Conservation (phyloP, 129 eudicot species). For the Artemisia argyi region DNA sequence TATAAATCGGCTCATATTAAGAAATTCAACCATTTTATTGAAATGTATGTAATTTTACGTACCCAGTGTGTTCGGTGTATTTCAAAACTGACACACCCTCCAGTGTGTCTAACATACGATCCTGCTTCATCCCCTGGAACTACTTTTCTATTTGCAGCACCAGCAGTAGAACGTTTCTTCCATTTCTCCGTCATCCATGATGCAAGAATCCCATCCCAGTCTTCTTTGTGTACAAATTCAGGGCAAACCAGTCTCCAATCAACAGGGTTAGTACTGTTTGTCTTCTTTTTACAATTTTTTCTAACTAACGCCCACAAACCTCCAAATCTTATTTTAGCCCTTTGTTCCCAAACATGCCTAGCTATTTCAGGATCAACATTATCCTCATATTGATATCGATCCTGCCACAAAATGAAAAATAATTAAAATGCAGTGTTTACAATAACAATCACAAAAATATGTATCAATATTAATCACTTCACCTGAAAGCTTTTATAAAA, state of each 20-base stretch:
- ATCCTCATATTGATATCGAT: background rate
- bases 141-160: too few relatives aligned
- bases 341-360: background rate
- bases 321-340: background rate
- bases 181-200: background rate
- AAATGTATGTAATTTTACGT: too few relatives aligned
- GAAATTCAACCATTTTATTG: too few relatives aligned
- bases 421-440: background rate
- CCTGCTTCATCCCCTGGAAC: too few relatives aligned
- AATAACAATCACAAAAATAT: too few relatives aligned
- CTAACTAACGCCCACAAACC: background rate
- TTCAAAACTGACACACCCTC: too few relatives aligned
- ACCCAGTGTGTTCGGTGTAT: too few relatives aligned
- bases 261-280: background rate
- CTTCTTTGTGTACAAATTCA: background rate
- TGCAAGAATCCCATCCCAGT: conserved; percentile 3
- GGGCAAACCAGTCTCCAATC: background rate
- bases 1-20: too few relatives aligned
- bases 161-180: too few relatives aligned
- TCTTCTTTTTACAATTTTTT: background rate
- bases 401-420: background rate
- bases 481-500: too few relatives aligned
- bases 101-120: too few relatives aligned
- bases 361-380: background rate
- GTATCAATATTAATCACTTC: too few relatives aligned